A percentile compares a stretch with the other conserved stretches of the same genome.
Evolutionary conservation across 176 grass and related monocot genomes (phyloP).

Genomic region (Pontederia crassipes): DNA sequence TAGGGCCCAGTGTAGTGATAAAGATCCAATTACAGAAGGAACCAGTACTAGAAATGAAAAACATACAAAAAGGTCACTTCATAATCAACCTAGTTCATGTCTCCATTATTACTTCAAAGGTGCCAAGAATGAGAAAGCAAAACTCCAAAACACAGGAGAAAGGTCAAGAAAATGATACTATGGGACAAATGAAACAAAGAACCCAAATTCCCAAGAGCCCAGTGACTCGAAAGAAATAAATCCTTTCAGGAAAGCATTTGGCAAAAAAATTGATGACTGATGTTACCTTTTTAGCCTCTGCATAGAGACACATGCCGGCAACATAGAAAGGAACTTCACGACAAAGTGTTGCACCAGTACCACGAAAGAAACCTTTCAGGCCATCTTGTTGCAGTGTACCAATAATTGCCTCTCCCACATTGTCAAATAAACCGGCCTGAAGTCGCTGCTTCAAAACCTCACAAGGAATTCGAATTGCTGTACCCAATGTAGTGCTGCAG

Average conservation of each 20-base stretch:
- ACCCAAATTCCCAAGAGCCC: not conserved
- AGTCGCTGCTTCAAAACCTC: conserved; percentile 92
- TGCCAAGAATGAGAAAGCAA: too few species aligned
- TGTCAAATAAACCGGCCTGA: conserved; percentile 83
- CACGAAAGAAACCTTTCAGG: conserved; percentile 76
- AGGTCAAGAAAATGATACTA: too few species aligned
- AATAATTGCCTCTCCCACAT: conserved; percentile 92
- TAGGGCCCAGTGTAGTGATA: too few species aligned
- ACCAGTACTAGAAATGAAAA: too few species aligned
- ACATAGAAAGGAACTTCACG: conserved; percentile 98
- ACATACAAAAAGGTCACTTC: too few species aligned
- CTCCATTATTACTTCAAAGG: too few species aligned
- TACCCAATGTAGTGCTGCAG: conserved; percentile 89
- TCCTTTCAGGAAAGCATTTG: not conserved
- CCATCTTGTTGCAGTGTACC: conserved; percentile 76
- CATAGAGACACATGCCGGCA: conserved; percentile 86
- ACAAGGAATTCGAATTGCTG: conserved; percentile 79
- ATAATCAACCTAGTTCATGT: too few species aligned
- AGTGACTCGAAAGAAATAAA: too few species aligned
- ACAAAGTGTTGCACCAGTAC: conserved; percentile 88
- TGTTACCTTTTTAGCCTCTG: conserved; percentile 87
- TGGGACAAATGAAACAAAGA: too few species aligned
- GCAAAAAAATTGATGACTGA: not conserved
- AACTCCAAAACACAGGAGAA: too few species aligned
- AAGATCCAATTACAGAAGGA: too few species aligned